Conservation (phyloP, 2,329 filamentous ascomycete genomes). For the Seiridium cupressi region DNA sequence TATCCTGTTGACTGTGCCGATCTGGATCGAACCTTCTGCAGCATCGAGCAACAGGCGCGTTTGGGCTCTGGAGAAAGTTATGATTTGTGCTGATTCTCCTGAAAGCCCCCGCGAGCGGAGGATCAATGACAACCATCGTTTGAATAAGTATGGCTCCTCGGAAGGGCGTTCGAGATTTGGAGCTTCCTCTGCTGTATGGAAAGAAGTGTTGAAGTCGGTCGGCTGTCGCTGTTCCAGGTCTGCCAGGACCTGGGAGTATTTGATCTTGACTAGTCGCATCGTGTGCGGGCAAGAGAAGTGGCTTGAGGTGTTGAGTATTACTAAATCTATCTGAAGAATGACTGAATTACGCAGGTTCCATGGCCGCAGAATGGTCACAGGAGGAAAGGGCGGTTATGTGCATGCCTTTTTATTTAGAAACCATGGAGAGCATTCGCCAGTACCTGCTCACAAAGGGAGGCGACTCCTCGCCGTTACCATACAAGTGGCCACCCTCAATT, state of each 20-base stretch:
- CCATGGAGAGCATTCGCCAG: too few relatives aligned
- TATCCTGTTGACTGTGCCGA: constrained; percentile 23
- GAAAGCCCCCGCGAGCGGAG: constrained; percentile 28
- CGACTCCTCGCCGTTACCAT: too few relatives aligned
- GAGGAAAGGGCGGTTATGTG: too few relatives aligned
- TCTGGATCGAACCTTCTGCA: constrained; percentile 30
- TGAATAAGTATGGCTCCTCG: constrained; percentile 35
- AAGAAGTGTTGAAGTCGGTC: constrained; percentile 32
- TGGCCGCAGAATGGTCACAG: too few relatives aligned
- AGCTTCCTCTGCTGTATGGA: constrained; percentile 29
- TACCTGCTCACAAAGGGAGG: too few relatives aligned
- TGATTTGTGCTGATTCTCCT: constrained; percentile 21
- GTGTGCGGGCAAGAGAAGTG: neutral
- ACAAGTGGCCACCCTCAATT: too few relatives aligned
- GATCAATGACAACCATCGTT: constrained; percentile 40
- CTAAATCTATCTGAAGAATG: too few relatives aligned
- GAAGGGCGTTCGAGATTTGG: constrained; percentile 25
- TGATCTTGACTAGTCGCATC: neutral
- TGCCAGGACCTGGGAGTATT: neutral
- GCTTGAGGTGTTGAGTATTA: too few relatives aligned
- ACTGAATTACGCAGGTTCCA: too few relatives aligned
- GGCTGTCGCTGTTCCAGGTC: neutral
- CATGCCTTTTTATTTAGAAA: too few relatives aligned
- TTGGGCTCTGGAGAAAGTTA: constrained; percentile 27
- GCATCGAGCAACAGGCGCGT: constrained; percentile 26